phyloP scores from a whole-genome alignment of 305 asterid species.

The Fraxinus ornus region DNA sequence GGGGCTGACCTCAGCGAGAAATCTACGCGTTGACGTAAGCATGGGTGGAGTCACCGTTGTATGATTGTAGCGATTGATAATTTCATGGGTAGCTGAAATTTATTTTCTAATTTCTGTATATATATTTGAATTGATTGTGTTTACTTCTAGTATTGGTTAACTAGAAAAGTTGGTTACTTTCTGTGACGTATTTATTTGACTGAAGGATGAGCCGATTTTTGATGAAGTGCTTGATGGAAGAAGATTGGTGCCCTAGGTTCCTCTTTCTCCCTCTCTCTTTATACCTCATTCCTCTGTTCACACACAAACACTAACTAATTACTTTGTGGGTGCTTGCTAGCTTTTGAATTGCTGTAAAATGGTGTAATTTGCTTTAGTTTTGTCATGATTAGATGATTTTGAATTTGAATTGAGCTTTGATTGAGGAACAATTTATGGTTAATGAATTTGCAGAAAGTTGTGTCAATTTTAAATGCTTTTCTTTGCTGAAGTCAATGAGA shows the following conservation, averaged over 20 bases:
- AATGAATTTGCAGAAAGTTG: no score
- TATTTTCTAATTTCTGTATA: neutral
- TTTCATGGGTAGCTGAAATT: neutral
- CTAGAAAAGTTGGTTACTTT: neutral
- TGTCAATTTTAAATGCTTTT: no score
- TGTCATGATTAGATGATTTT: slow-evolving; percentile 9
- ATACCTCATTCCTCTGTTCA: neutral
- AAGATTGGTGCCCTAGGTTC: slow-evolving; percentile 26
- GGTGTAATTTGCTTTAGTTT: neutral
- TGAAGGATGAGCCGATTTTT: neutral
- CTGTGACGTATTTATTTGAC: neutral
- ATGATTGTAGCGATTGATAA: neutral
- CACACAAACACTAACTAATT: neutral
- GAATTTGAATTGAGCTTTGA: neutral
- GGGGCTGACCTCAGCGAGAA: neutral
- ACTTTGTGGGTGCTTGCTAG: slow-evolving; percentile 4
- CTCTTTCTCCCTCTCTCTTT: neutral
- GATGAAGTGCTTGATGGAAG: slow-evolving; percentile 3
- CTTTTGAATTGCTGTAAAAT: neutral
- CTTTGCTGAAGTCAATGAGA: no score
- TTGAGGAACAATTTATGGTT: no score
- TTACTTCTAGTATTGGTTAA: neutral
- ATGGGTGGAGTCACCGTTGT: neutral
- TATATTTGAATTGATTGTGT: neutral
- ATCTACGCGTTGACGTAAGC: slow-evolving; percentile 35